Conservation (phyloP, 1,139 yeast species). For the Diutina sp. region DNA sequence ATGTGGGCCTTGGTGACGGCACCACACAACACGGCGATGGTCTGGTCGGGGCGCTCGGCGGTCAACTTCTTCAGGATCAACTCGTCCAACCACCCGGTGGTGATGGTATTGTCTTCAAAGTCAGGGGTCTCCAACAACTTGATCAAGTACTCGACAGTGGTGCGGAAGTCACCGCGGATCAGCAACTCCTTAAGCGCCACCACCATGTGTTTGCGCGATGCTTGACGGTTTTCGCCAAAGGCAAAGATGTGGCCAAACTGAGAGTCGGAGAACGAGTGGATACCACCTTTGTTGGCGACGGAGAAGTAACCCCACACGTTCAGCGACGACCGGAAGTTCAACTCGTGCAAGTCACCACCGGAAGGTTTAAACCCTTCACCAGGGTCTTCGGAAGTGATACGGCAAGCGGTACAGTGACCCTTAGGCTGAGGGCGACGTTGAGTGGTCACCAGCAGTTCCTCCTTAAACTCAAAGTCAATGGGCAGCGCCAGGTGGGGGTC, state of each 20-base stretch:
- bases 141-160: constrained; percentile 93
- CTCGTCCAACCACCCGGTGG: constrained; percentile 98
- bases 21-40: constrained; percentile 88
- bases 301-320: constrained; percentile 99
- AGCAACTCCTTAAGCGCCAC: constrained; percentile 94
- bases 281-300: constrained; percentile 91
- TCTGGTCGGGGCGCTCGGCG: constrained; percentile 91
- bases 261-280: constrained; percentile 94
- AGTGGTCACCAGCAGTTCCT: constrained; percentile 42
- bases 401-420: constrained; percentile 98
- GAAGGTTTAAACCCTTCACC: constrained; percentile 99
- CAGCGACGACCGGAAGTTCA: constrained; percentile 91
- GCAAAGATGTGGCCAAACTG: constrained; percentile 98
- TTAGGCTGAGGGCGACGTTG: constrained; percentile 86
- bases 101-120: constrained; percentile 87
- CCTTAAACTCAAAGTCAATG: constrained; percentile 65
- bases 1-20: constrained; percentile 92
- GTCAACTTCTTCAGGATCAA: constrained; percentile 85
- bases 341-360: constrained; percentile 91
- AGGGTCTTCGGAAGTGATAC: constrained; percentile 98
- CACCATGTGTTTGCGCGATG: constrained; percentile 97
- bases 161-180: constrained; percentile 88
- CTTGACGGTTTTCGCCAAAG: constrained; percentile 96
- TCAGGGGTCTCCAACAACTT: constrained; percentile 92
- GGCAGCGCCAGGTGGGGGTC: constrained; percentile 84